phyloP scores from a whole-genome alignment of 192 early-diverging fungal genomes.

The Backusella parvicylindrica region DNA sequence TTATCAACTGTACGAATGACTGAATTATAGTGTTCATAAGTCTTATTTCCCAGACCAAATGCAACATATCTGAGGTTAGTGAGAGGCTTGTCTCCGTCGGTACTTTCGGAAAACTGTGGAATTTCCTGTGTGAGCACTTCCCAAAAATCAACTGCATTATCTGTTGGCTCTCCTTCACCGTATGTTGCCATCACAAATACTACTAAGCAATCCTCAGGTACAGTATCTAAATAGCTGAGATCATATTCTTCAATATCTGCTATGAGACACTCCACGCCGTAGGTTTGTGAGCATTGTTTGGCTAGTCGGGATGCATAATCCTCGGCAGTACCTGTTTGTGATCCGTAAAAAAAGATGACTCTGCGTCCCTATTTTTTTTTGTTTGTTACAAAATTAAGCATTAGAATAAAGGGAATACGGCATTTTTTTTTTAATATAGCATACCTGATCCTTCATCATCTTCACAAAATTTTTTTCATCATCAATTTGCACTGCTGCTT shows the following conservation, averaged over 20 bases:
- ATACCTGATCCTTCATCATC: conserved; percentile 52
- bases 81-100: conserved; percentile 59
- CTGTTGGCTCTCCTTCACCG: conserved; percentile 98
- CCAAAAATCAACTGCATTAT: conserved; percentile 92
- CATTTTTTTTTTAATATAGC: not conserved
- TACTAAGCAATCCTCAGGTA: conserved; percentile 64
- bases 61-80: conserved; percentile 59
- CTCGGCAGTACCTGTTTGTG: conserved; percentile 98
- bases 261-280: conserved; percentile 68
- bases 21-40: conserved; percentile 87
- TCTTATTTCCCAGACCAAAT: conserved; percentile 86
- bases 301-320: conserved; percentile 91
- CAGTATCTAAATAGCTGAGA: conserved; percentile 69
- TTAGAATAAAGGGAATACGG: not conserved
- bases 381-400: conserved; percentile 4
- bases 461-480: conserved; percentile 48
- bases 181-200: conserved; percentile 95
- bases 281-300: conserved; percentile 74
- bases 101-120: conserved; percentile 52
- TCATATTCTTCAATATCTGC: conserved; percentile 91
- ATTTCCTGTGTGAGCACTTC: conserved; percentile 74
- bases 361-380: conserved; percentile 51
- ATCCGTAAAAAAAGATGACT: conserved; percentile 89
- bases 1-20: conserved; percentile 69
- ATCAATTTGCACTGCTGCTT: conserved; percentile 30